A percentile compares a stretch with the other conserved stretches of the same genome.
Evolutionary conservation across 1,139 yeast genomes (phyloP).

Genomic region (Yamadazyma aaseri): DNA sequence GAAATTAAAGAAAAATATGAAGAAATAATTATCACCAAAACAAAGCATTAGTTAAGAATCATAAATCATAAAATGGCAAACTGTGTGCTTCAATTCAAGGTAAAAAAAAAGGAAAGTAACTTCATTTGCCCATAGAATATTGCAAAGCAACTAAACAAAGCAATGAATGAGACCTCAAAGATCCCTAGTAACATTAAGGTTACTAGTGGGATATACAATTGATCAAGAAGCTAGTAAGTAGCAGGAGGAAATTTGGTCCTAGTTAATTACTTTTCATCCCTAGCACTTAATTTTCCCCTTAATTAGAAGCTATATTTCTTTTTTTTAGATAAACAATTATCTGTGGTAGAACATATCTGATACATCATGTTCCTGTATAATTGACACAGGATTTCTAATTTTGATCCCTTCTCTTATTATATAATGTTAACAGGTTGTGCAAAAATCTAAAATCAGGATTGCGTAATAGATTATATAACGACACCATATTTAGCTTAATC

Average conservation of each 20-base stretch:
- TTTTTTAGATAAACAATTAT: too few relatives aligned
- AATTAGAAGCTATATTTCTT: too few relatives aligned
- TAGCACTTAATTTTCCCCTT: too few relatives aligned
- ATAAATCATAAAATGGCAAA: background rate
- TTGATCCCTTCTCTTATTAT: background rate
- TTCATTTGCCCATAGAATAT: conserved; percentile 2
- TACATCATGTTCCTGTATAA: too few relatives aligned
- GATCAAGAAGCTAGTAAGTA: too few relatives aligned
- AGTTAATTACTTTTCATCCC: too few relatives aligned
- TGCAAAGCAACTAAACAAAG: background rate
- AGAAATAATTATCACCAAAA: background rate
- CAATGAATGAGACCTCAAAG: background rate
- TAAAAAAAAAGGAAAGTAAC: background rate
- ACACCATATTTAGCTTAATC: background rate
- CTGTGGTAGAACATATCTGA: too few relatives aligned
- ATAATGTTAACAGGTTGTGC: background rate
- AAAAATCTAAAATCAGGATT: background rate
- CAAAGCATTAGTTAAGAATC: background rate
- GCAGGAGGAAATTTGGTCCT: too few relatives aligned
- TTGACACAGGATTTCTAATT: too few relatives aligned
- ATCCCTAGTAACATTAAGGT: background rate
- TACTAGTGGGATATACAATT: background rate
- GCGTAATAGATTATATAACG: background rate
- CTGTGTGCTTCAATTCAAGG: too few relatives aligned
- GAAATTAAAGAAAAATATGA: too few relatives aligned